Evolutionary conservation across 106 monocot genomes (phyloP), one percentile per base, ranked within the genome.

Genomic region (Hemerocallis citrina): DNA sequence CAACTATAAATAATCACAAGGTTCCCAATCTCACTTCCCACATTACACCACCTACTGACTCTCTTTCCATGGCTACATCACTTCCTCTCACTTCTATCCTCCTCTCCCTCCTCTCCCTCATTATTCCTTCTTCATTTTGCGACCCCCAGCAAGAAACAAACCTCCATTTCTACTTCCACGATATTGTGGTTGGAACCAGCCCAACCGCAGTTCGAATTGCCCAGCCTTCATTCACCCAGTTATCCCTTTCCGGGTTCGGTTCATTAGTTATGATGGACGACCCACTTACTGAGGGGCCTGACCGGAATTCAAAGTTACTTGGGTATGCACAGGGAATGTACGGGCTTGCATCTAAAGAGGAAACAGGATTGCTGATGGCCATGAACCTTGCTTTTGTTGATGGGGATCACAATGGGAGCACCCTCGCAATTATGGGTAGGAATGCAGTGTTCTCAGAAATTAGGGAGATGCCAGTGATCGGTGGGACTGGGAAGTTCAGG

Each of bases 221-320:
- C 12, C 17, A 21, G 10, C 65, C 55, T 0, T 34, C 71, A 1
- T 12, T 56, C 32, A 37, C 45, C 1, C 14, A 36, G 48, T n/a
- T 15, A 0, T 52, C 66, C 1, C 14, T 50, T n/a, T 57, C 74
- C 11, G 51, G 49, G 10, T 80, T 80, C 44, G 80, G 80, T 21
- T 39, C 66, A 10, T 62, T 71, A 3, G 66, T 63, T 14, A 66
- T 80, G 49, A 75, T 75, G 3, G 80, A 80, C 67, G 75, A 75
- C 39, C 67, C 70, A 1, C 49, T 81, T 6, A 69, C 74, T 4
- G 62, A 43, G 2, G 71, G 66, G 31, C 70, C 75, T 5, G 67
- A 75, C 30, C 14, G 30, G 0, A 31, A 45, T 27, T 81, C 75
- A 7, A 71, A 57, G 13, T 56, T 72, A 1, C 33, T 81, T 15